These are phyloP conservation scores for Termitomyces sp. DNA, from an alignment of 768 basidiomycete species.

Conservation along the genomic window DNA sequence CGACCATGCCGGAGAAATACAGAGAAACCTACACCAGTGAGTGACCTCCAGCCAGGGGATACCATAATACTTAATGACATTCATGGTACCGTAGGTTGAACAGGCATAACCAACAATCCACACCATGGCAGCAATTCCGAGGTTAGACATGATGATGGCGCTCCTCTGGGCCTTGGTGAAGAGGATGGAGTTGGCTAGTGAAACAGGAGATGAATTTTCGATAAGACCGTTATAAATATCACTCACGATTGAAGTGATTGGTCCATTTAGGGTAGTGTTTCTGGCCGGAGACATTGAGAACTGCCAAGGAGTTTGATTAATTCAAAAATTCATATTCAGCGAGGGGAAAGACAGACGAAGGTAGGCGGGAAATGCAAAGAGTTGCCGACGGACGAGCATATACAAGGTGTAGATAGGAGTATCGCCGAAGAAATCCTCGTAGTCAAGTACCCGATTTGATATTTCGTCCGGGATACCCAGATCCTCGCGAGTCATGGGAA, in stretches of 20 bases:
- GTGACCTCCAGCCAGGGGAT: constrained; percentile 52
- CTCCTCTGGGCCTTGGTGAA: constrained; percentile 49
- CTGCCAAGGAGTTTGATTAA: constrained; percentile 23
- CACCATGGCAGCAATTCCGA: constrained; percentile 48
- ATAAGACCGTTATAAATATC: not conserved
- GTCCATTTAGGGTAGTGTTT: constrained; percentile 55
- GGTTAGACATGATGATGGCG: constrained; percentile 50
- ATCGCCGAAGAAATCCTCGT: constrained; percentile 52
- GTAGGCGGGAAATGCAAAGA: constrained; percentile 59
- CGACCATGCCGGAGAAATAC: not conserved
- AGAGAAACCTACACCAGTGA: constrained; percentile 44
- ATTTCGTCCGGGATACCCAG: constrained; percentile 41
- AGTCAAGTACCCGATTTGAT: constrained; percentile 32
- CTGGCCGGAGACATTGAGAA: constrained; percentile 60
- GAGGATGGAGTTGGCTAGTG: constrained; percentile 47
- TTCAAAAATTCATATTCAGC: not conserved
- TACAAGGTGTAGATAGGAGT: constrained; percentile 56
- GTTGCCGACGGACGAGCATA: constrained; percentile 50
- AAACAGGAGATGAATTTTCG: not conserved
- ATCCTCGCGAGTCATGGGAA: constrained; percentile 55
- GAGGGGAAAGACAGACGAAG: constrained; percentile 35
- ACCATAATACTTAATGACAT: constrained; percentile 44
- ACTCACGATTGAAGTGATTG: constrained; percentile 62
- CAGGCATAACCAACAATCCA: constrained; percentile 31
- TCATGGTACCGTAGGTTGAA: constrained; percentile 28